Evolutionary conservation across 1,284 basidiomycete genomes (phyloP), one percentile per base, ranked within the genome.

Genomic region (Puccinia hordei): DNA sequence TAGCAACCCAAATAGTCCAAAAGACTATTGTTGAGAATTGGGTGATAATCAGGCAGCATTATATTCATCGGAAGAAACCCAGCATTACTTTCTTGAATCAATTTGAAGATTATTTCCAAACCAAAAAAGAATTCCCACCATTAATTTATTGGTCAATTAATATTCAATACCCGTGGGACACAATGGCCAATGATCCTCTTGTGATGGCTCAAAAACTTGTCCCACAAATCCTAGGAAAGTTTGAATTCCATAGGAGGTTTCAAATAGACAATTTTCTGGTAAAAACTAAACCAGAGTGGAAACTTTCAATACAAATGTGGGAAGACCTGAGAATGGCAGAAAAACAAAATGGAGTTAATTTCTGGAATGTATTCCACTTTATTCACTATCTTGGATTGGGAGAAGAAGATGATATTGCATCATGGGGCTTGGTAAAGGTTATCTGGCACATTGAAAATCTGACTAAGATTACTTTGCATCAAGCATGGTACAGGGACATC

Each of bases 11-110:
- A 9, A 55, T 24, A 3, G n/a, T 24, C 53, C 53, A 55, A 55
- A 55, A 55, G n/a, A 55, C 53, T 24, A 24, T 55, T 27, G 53
- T n/a, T 27, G 53, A 55, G 24, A 55, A 55, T 55, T 55, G 53
- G 53, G 12, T n/a, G 2, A 4, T 55, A 24, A 55, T 55, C 24
- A 55, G 24, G 24, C n/a, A 55, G 24, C 1, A 6, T 55, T 27
- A 9, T 2, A 49, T 55, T 55, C 22, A 55, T 3, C 2, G 22
- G 4, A 55, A 55, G 12, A 24, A 55, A 55, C 6, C 24, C 24
- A 2, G 4, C n/a, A 4, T 19, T 24, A 55, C 2, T n/a, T 55
- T 55, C n/a, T 24, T 55, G 53, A 55, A 55, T 4, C 2, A 24
- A 55, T 24, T 55, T 55, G 53, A 24, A 55, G 12, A 12, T n/a